Evolutionary conservation across 139 green algal species (phyloP).

Genomic region (Monoraphidium neglectum): DNA sequence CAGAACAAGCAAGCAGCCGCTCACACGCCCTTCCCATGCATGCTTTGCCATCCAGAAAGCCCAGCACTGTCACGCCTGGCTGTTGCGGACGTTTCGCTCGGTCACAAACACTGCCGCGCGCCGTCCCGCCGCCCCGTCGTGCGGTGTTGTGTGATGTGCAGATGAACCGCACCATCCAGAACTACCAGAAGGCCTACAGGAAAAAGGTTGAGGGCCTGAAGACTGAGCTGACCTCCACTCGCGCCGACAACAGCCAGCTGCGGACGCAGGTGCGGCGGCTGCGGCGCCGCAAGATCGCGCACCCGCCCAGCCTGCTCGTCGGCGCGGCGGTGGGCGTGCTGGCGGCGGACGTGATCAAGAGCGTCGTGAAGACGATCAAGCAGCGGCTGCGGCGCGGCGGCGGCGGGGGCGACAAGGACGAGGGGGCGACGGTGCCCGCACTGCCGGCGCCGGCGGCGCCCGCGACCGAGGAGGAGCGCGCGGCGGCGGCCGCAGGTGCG

Average conservation of each 20-base stretch:
- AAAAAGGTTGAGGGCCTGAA: constrained; percentile 62
- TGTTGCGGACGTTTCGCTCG: too few species aligned
- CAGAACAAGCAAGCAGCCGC: neutral
- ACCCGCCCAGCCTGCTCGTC: constrained; percentile 27
- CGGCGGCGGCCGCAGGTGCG: too few species aligned
- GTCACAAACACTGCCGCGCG: too few species aligned
- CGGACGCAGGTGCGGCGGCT: constrained; percentile 32
- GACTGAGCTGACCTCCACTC: constrained; percentile 29
- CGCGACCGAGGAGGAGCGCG: too few species aligned
- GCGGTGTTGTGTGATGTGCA: constrained; percentile 8
- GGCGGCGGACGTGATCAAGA: constrained; percentile 3
- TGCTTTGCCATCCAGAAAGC: neutral
- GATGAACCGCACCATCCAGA: constrained; percentile 61
- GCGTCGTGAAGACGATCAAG: neutral
- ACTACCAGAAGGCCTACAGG: constrained; percentile 64
- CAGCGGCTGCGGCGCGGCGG: too few species aligned
- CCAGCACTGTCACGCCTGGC: too few species aligned
- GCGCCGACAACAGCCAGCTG: constrained; percentile 33
- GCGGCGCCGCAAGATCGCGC: constrained; percentile 13
- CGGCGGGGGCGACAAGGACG: too few species aligned
- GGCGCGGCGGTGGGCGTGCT: constrained; percentile 18
- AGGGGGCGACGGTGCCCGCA: too few species aligned
- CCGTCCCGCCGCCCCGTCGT: neutral
- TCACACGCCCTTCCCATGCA: neutral
- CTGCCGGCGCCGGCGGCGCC: too few species aligned